Percentiles rank a stretch among this genome's conserved stretches.
phyloP scores from a whole-genome alignment of 2,329 filamentous ascomycete genomes.

The Epichloe gansuensis region DNA sequence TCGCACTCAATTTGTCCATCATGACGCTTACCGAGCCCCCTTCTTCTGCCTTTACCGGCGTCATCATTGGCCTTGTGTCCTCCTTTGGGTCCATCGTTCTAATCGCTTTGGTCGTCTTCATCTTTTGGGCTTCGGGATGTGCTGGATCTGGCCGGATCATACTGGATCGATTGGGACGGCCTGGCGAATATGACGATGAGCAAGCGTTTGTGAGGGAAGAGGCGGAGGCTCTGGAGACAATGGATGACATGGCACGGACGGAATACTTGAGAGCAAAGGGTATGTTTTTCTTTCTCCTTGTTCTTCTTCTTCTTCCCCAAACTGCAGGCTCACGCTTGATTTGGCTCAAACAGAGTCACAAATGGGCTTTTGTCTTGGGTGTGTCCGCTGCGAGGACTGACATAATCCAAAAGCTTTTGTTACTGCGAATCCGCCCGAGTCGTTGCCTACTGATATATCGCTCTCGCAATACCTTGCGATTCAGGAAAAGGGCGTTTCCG shows the following conservation, averaged over 20 bases:
- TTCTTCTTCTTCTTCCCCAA: too few relatives aligned
- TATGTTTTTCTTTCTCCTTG: conserved; percentile 30
- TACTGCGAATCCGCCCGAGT: conserved; percentile 88
- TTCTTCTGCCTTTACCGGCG: conserved; percentile 51
- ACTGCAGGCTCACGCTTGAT: too few relatives aligned
- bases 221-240: conserved; percentile 83
- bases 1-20: conserved; percentile 7
- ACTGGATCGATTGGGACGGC: conserved; percentile 81
- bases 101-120: conserved; percentile 77
- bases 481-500: conserved; percentile 98
- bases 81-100: conserved; percentile 85
- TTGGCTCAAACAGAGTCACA: too few relatives aligned
- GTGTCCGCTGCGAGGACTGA: conserved; percentile 7
- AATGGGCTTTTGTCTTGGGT: too few relatives aligned
- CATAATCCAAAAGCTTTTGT: conserved; percentile 60
- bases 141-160: conserved; percentile 81
- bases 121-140: conserved; percentile 62
- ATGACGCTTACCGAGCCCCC: conserved; percentile 21
- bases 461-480: conserved; percentile 95
- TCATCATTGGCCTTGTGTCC: conserved; percentile 88
- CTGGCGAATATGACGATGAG: conserved; percentile 95
- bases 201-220: conserved; percentile 90
- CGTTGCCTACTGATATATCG: conserved; percentile 90
- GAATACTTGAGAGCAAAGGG: conserved; percentile 95
- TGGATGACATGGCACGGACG: conserved; percentile 83